Evolutionary conservation across 495 filamentous ascomycete species (phyloP), one percentile per base, ranked within the genome.

Genomic region (Penicillium soppii): DNA sequence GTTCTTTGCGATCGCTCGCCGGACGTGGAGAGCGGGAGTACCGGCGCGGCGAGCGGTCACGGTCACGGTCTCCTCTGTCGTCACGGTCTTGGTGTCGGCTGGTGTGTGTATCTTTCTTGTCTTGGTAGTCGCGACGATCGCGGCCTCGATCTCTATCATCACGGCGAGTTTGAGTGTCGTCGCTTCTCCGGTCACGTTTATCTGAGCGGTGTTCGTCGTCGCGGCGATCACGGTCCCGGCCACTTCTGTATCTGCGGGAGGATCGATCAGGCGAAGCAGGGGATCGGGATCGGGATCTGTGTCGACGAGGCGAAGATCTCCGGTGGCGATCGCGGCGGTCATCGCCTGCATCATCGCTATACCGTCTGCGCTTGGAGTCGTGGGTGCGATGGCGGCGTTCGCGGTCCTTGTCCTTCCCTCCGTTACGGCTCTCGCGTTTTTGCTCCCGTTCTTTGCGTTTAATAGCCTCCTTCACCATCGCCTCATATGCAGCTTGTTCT

Each of bases 401-500:
- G 16, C 52, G 46, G 21, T 52, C 47, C 7, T 53, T 53, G 25
- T 63, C 59, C 13, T 53, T 50, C 22, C 58, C 60, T 12, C 57
- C 49, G 37, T 58, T 49, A 2, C 56, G 66, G 66, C 50, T 58
- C 47, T 47, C 83, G 29, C 58, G 82, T 80, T 20, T 77, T 38
- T 82, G 82, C 38, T 90, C 75, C 21, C 91, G 69, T 62, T 87
- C 83, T 57, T 84, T 74, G 58, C 87, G 77, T 63, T 83, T 84
- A 36, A 86, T 77, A 3, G 88, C 83, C 61, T 95, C 90, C 51
- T 90, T 95, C 78, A 96, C 89, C 77, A 88, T 83, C 0, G 84
- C 83, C 67, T 97, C 90, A 60, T 92, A 92, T 5, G 90, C 89
- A 49, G 88, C 88, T 70, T 97, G 91, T 62, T 97, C 91, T 66